phyloP scores from a whole-genome alignment of 2,329 filamentous ascomycete species.

The Trichoderma afroharzianum region DNA sequence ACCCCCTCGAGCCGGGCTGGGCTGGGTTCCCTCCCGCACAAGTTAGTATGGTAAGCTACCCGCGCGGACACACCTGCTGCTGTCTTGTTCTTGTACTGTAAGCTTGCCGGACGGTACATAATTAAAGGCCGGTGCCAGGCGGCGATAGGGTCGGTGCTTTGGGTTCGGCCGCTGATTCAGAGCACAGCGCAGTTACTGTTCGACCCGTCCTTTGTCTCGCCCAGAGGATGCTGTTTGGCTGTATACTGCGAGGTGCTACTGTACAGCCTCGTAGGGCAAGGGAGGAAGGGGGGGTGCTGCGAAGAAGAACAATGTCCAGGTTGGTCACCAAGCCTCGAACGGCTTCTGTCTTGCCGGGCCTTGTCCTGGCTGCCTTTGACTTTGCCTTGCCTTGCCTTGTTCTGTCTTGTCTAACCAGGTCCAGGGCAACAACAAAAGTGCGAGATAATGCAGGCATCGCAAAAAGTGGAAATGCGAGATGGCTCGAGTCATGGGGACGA shows the following conservation, averaged over 20 bases:
- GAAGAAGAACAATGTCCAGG: neutral
- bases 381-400: neutral
- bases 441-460: conserved; percentile 1
- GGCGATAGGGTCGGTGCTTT: conserved; percentile 14
- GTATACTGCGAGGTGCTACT: neutral
- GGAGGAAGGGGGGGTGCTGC: neutral
- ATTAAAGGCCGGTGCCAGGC: neutral
- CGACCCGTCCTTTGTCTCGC: neutral
- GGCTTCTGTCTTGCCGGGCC: neutral
- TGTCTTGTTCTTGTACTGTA: too few relatives aligned
- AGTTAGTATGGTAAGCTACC: neutral
- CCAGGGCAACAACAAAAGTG: neutral
- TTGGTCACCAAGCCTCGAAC: neutral
- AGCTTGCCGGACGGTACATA: neutral
- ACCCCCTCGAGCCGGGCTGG: neutral
- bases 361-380: neutral
- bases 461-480: neutral
- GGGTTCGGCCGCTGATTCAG: neutral
- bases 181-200: neutral
- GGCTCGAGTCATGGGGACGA: neutral
- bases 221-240: neutral
- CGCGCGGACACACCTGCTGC: neutral
- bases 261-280: neutral
- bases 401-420: neutral
- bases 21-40: neutral